Evolutionary conservation across 257 asterid genomes (phyloP), one percentile per base, ranked within the genome.

Genomic region (Solanum acaule): DNA sequence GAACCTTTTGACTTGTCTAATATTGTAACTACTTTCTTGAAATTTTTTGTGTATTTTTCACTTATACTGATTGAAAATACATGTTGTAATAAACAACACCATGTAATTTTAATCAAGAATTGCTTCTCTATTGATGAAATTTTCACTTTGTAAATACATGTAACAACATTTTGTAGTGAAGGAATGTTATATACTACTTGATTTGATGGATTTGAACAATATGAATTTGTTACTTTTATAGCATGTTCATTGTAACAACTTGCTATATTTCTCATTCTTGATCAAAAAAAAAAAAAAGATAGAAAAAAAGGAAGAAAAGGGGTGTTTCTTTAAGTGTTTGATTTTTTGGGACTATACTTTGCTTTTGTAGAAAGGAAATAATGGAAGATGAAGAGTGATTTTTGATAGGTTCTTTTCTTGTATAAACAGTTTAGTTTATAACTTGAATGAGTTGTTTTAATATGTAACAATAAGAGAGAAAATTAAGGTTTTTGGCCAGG

Each of bases 211-310:
- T 95, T 94, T 0, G 96, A 92, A 87, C 98, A 93, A 70, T 95
- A 94, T 2, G 98, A 91, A 90, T 93, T 94, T 20, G 99, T 93
- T 15, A 95, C 95, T 82, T 94, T 93, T 37, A 94, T 89, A 33
- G 99, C 98, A 67, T 93, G 93, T 49, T 96, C 96, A 90, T 92
- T 91, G 87, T 96, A 93, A 88, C 99, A 96, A 29, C 89, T 77
- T 56, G 96, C 92, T 56, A 96, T 90, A 87, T 89, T 94, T 88
- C 93, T 96, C 99, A 96, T 96, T n/a, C 61, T 88, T 22, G 42
- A 46, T 40, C 6, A 2, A 70, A 22, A 31, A 84, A 67, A 25
- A 67, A 84, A 22, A 49, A 63, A 18, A n/a, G n/a, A n/a, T n/a
- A n/a, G n/a, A 49, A 52, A 7, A 72, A 84, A 52, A 34, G 65